Evolutionary conservation across 192 early-diverging fungal species (phyloP).

Genomic region (Dimargaris xerosporica): DNA sequence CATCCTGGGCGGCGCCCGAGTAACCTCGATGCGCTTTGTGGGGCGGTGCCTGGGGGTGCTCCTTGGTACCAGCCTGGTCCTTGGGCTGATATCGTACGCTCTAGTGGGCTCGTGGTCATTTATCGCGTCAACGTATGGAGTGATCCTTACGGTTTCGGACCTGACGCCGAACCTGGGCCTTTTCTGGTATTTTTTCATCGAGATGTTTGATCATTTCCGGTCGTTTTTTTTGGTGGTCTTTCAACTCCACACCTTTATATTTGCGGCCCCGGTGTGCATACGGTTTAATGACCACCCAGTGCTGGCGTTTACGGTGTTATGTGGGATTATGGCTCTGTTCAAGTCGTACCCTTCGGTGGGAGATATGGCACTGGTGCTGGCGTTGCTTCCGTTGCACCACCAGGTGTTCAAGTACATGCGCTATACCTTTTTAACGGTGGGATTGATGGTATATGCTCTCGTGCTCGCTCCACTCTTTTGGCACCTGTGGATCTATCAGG

Average conservation of each 20-base stretch:
- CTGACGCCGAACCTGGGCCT: constrained; percentile 92
- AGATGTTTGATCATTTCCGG: constrained; percentile 98
- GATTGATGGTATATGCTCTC: constrained; percentile 54
- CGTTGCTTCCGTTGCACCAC: constrained; percentile 59
- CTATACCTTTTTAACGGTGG: constrained; percentile 56
- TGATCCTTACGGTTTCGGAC: constrained; percentile 56
- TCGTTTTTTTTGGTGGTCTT: constrained; percentile 86
- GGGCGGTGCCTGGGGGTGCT: constrained; percentile 15
- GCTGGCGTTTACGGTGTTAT: constrained; percentile 54
- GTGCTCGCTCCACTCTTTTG: constrained; percentile 80
- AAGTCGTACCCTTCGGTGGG: constrained; percentile 88
- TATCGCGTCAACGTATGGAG: constrained; percentile 19
- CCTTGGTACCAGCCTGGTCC: constrained; percentile 1
- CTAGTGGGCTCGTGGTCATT: constrained; percentile 19
- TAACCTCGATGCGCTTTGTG: not conserved
- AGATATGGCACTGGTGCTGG: constrained; percentile 70
- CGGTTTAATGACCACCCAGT: constrained; percentile 60
- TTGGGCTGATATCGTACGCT: constrained; percentile 18
- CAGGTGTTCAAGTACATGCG: constrained; percentile 87
- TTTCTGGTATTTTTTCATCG: constrained; percentile 99
- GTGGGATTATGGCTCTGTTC: constrained; percentile 67
- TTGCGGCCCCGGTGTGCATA: constrained; percentile 68
- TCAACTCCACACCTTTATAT: constrained; percentile 85
- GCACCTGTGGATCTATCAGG: constrained; percentile 90
- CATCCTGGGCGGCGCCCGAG: not conserved